These are phyloP conservation scores for Hypoxylon fragiforme DNA, from an alignment of 495 filamentous ascomycete species.

Conservation along the genomic window DNA sequence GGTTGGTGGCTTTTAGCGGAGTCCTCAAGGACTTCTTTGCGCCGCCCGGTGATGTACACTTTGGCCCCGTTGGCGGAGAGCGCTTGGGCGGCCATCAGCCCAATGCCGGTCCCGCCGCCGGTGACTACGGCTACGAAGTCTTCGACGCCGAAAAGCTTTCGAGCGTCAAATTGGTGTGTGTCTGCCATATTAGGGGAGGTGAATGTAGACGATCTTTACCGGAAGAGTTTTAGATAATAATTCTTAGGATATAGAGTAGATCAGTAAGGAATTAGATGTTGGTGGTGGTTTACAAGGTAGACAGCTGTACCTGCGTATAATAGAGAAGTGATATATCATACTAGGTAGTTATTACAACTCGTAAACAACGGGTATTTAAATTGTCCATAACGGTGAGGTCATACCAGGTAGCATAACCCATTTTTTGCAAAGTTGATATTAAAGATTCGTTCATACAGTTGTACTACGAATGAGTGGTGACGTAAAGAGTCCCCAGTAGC, in stretches of 20 bases:
- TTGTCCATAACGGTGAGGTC: slow-evolving; percentile 17
- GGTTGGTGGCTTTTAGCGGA: slow-evolving; percentile 47
- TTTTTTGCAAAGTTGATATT: slow-evolving; percentile 1
- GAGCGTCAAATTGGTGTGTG: slow-evolving; percentile 40
- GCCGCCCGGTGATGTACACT: slow-evolving; percentile 68
- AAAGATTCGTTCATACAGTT: background rate
- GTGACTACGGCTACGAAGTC: slow-evolving; percentile 62
- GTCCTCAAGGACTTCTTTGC: slow-evolving; percentile 56
- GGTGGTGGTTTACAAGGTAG: background rate
- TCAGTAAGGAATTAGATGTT: background rate
- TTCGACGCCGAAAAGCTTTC: slow-evolving; percentile 55
- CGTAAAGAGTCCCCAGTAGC: slow-evolving; percentile 21
- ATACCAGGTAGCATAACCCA: no score
- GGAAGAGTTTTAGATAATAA: background rate
- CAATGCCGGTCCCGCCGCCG: slow-evolving; percentile 62
- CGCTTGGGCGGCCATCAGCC: slow-evolving; percentile 64
- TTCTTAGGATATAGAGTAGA: no score
- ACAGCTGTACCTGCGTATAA: no score
- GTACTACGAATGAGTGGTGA: slow-evolving; percentile 30
- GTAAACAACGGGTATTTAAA: background rate
- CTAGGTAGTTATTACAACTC: no score
- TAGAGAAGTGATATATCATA: no score
- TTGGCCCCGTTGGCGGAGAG: slow-evolving; percentile 64
- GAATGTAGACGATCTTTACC: background rate
- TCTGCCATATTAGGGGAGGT: slow-evolving; percentile 30